phyloP scores from a whole-genome alignment of 805 yeast species.

The Priceomyces castillae region DNA sequence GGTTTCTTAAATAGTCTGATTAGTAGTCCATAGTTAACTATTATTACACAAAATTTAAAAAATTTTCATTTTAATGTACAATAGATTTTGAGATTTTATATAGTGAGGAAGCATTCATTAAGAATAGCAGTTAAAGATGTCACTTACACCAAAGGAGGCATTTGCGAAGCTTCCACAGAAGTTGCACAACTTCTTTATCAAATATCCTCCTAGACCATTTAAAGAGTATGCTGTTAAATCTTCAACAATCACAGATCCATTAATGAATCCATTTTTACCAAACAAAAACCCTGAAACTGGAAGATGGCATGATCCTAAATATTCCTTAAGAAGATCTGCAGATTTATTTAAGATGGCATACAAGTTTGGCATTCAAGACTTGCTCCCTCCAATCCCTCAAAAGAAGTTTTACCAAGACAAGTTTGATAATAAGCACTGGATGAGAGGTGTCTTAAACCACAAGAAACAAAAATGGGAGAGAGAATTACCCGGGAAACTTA shows the following conservation, averaged over 20 bases:
- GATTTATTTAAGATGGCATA: constrained; percentile 81
- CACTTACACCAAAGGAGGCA: constrained; percentile 38
- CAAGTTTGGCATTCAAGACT: constrained; percentile 73
- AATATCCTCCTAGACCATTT: constrained; percentile 84
- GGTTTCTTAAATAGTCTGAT: no score
- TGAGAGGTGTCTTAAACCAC: constrained; percentile 74
- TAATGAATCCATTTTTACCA: constrained; percentile 84
- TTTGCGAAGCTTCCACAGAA: constrained; percentile 65
- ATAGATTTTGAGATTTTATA: not conserved
- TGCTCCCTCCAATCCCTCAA: constrained; percentile 65
- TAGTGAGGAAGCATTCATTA: no score
- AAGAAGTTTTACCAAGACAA: constrained; percentile 79
- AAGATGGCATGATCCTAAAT: constrained; percentile 72
- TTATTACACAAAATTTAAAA: constrained; percentile 1
- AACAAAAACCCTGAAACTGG: constrained; percentile 81
- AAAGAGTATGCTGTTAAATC: constrained; percentile 63
- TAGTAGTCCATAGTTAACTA: not conserved
- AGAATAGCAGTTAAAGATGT: constrained; percentile 13
- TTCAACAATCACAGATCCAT: constrained; percentile 59
- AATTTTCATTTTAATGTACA: not conserved
- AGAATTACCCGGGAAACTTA: constrained; percentile 54
- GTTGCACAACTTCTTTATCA: constrained; percentile 70
- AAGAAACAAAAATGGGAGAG: constrained; percentile 84
- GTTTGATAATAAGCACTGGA: constrained; percentile 62
- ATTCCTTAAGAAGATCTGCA: constrained; percentile 77